Evolutionary conservation across 2,329 filamentous ascomycete genomes (phyloP).

Genomic region (Colletotrichum filicis): DNA sequence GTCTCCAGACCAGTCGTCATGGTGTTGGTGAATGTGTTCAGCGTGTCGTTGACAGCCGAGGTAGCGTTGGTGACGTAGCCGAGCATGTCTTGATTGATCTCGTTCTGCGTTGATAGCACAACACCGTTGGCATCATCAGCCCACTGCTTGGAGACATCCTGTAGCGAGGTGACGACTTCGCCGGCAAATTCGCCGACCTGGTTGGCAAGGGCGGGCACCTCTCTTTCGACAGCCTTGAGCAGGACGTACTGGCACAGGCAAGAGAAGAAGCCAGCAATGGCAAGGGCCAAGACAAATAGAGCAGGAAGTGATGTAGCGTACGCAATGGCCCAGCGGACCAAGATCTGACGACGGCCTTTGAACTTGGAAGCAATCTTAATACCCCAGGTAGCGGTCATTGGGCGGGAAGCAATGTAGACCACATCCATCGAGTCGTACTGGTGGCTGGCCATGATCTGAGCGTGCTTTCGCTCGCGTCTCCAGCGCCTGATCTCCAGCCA

Average conservation of each 20-base stretch:
- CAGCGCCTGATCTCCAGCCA: constrained; percentile 84
- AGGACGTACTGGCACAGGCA: constrained; percentile 86
- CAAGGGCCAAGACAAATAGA: constrained; percentile 87
- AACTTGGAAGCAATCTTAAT: constrained; percentile 76
- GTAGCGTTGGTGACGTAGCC: constrained; percentile 90
- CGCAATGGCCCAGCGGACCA: constrained; percentile 85
- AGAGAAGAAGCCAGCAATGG: constrained; percentile 82
- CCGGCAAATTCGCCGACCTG: constrained; percentile 84
- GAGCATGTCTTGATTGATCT: constrained; percentile 87
- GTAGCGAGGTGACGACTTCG: constrained; percentile 78
- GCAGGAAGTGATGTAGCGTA: constrained; percentile 89
- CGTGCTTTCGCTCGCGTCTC: constrained; percentile 76
- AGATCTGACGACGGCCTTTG: constrained; percentile 72
- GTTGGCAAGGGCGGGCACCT: constrained; percentile 78
- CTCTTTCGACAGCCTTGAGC: constrained; percentile 76
- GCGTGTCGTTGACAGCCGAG: constrained; percentile 82
- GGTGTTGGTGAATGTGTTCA: constrained; percentile 83
- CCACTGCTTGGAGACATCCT: constrained; percentile 81
- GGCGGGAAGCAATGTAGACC: constrained; percentile 86
- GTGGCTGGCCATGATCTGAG: constrained; percentile 71
- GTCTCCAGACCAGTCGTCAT: constrained; percentile 79
- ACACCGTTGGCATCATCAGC: constrained; percentile 79
- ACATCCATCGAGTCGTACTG: constrained; percentile 86
- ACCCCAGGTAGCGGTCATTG: constrained; percentile 78
- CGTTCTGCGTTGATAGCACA: constrained; percentile 75